Evolutionary conservation across 495 filamentous ascomycete species (phyloP), one percentile per base, ranked within the genome.

Genomic region (Echria macrotheca): DNA sequence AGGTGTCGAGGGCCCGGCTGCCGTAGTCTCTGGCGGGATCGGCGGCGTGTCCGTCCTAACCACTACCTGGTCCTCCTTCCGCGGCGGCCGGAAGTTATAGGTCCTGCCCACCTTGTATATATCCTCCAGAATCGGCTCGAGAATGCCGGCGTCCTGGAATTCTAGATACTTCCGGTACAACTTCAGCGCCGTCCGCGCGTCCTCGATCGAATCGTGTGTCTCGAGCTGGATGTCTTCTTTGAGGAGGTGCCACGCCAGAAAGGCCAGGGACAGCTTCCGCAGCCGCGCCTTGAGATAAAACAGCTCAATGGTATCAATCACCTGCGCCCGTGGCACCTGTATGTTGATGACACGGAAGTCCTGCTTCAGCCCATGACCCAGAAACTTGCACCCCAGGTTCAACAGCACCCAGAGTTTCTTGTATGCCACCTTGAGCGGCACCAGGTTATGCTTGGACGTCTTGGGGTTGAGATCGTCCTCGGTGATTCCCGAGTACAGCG

Each of bases 311-410:
- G 93, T 99, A 65, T 99, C 93, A 26, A 96, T 85, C 12, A 95
- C 85, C 61, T 99, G 93, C 24, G 77, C 67, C 64, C 88, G 89
- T 2, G 94, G 93, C 4, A 98, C 85, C 61, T 95, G 87, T 46
- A 99, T 96, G 63, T 99, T 96, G 69, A 95, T 94, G 42, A 89
- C 93, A 29, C 93, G 87, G 70, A 97, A 99, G 61, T 99, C 93
- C 45, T 91, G 90, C 40, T 83, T 82, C 19, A 99, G 70, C 7
- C 90, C 89, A 64, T 99, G 93, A 6, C 93, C 93, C 23, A 99
- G 81, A 66, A 99, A 99, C 37, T 86, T 74, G 67, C 88, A 95
- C 23, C 94, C 93, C 1, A 96, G 76, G 61, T 99, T 97, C 7
- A 97, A 78, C 6, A 99, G 80, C 10, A 97, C 77, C 93, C 93